Evolutionary conservation across 2,329 filamentous ascomycete species (phyloP).

Genomic region (Geosmithia putterillii): DNA sequence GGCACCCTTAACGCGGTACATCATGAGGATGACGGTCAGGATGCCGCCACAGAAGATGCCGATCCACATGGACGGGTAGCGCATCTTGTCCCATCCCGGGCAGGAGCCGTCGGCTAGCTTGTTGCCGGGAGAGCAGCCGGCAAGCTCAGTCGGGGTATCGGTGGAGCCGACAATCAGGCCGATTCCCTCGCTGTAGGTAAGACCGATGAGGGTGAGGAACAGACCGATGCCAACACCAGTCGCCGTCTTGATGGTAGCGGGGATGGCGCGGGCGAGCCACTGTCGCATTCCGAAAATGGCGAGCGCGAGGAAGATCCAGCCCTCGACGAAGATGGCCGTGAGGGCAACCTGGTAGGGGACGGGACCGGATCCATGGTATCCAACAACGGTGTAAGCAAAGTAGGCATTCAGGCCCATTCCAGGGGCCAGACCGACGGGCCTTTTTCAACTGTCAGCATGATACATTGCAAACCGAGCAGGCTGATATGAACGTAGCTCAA

Average conservation of each 20-base stretch:
- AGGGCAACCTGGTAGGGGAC: conserved; percentile 67
- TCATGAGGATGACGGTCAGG: conserved; percentile 67
- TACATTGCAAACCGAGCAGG: neutral
- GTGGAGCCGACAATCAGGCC: conserved; percentile 60
- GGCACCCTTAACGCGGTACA: conserved; percentile 78
- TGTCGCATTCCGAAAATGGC: conserved; percentile 74
- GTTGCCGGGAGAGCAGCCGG: conserved; percentile 48
- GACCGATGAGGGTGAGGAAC: conserved; percentile 64
- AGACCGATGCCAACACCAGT: conserved; percentile 78
- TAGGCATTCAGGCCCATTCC: conserved; percentile 66
- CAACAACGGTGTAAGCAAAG: conserved; percentile 68
- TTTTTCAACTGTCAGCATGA: conserved; percentile 4
- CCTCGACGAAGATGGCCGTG: conserved; percentile 81
- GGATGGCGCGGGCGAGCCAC: conserved; percentile 77
- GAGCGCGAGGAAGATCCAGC: conserved; percentile 71
- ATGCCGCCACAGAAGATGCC: conserved; percentile 80
- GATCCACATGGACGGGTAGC: conserved; percentile 73
- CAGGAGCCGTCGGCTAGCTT: conserved; percentile 41
- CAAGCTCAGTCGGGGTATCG: conserved; percentile 60
- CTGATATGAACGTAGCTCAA: neutral
- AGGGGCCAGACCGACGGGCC: conserved; percentile 25
- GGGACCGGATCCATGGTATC: conserved; percentile 58
- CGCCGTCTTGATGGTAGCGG: conserved; percentile 74
- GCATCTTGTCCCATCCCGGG: conserved; percentile 58
- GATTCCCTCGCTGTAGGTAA: conserved; percentile 74